Evolutionary conservation across 1,139 yeast genomes (phyloP), one percentile per base, ranked within the genome.

Genomic region (Yamadazyma mexicana): DNA sequence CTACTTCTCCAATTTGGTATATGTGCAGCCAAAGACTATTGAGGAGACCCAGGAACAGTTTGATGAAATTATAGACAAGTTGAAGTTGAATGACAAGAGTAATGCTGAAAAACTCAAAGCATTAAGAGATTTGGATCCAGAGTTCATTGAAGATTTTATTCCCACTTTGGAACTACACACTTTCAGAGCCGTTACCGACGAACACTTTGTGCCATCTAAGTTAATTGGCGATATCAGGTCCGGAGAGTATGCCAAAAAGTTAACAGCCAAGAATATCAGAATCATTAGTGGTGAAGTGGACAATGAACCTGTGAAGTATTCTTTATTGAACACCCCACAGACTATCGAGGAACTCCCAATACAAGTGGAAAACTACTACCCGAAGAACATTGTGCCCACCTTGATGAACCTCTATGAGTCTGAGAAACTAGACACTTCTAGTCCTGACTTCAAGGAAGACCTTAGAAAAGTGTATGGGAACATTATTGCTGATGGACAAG

Each of bases 181-280:
- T 5, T 31, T 31, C 33, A 31, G 33, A n/a, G 33, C 33, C 12
- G 33, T 31, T 17, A 31, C 33, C 5, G 33, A 31, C 24, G 33
- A 17, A 5, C 11, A 31, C 15, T 31, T 31, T 17, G 20, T 31
- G 6, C 17, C 33, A 5, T 17, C 33, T 9, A 7, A 8, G n/a
- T 31, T 31, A 14, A 17, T 31, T 23, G 8, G 17, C 7, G 33
- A 31, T 17, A 31, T 31, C 8, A 31, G n/a, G 7, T 31, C 33
- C 8, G 33, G 33, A 4, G 7, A 31, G 24, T 17, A 31, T 14
- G 33, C 33, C n/a, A 18, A 17, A 18, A 17, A 6, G 24, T 17
- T 31, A 9, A 7, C 11, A 12, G 24, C 5, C n/a, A 31, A 17
- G 20, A 17, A 31, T 8, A n/a, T 31, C 10, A 15, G 33, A 17